A percentile compares a stretch with the other conserved stretches of the same genome.
These are phyloP conservation scores for Cicer judaicum DNA, from an alignment of 306 rosid species.

Conservation along the genomic window DNA sequence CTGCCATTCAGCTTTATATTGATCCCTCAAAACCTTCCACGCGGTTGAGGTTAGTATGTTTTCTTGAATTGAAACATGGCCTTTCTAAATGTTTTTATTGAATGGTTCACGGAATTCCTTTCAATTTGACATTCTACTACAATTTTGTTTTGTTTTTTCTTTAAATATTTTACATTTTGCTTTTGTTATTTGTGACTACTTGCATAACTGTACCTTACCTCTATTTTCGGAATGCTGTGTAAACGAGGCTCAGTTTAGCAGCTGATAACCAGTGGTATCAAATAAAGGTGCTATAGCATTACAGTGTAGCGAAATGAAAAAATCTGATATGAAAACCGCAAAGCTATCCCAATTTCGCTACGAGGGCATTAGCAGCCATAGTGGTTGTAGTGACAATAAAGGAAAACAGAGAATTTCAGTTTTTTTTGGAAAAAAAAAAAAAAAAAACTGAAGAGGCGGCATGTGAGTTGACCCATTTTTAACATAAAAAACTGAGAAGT, in stretches of 20 bases:
- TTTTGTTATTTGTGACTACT: conserved; percentile 23
- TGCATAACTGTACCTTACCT: not conserved
- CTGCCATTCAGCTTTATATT: conserved; percentile 82
- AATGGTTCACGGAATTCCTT: not conserved
- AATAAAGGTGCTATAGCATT: not conserved
- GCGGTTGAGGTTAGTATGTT: conserved; percentile 57
- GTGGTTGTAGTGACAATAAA: not conserved
- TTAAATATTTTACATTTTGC: conserved; percentile 15
- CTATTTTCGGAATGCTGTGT: not conserved
- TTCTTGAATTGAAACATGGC: not conserved
- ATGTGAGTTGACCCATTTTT: not conserved
- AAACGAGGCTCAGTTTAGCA: conserved; percentile 14
- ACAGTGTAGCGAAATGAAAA: not conserved
- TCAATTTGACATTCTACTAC: not conserved
- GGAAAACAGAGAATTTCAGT: not conserved
- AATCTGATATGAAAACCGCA: not conserved
- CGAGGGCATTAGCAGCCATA: not conserved
- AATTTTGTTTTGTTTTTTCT: not conserved
- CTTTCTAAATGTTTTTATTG: not conserved
- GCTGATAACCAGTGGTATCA: conserved; percentile 1
- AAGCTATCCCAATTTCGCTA: not conserved
- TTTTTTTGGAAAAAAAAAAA: not conserved
- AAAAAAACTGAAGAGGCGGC: not conserved
- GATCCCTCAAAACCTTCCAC: conserved; percentile 74
- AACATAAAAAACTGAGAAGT: not conserved